These are phyloP conservation scores for Saitozyma podzolica DNA, from an alignment of 768 basidiomycete genomes.

Conservation along the genomic window DNA sequence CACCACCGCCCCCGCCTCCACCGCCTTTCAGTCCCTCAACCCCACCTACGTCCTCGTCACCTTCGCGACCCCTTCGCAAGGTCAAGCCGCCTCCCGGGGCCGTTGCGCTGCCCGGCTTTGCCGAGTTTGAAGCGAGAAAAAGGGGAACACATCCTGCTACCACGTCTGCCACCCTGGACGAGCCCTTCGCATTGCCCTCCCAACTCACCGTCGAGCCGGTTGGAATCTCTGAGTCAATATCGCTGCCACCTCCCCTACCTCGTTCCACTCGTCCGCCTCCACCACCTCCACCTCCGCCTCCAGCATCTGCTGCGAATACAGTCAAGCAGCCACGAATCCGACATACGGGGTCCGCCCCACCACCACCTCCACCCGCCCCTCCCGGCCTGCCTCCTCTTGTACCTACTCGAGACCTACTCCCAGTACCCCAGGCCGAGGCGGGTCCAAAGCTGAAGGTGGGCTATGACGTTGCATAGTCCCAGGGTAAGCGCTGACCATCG, in stretches of 20 bases:
- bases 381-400: constrained; percentile 22
- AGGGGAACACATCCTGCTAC: too few species aligned
- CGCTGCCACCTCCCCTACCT: background rate
- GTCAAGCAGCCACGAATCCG: too few species aligned
- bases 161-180: too few species aligned
- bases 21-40: constrained; percentile 3
- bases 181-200: too few species aligned
- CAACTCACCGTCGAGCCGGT: too few species aligned
- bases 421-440: constrained; percentile 23
- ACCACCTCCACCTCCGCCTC: constrained; percentile 13
- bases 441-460: constrained; percentile 34
- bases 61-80: background rate
- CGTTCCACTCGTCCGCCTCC: constrained; percentile 6
- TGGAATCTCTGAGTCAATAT: too few species aligned
- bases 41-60: constrained; percentile 1
- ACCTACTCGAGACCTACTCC: constrained; percentile 5
- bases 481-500: background rate
- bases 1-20: constrained; percentile 10
- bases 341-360: constrained; percentile 5
- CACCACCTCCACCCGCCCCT: constrained; percentile 40
- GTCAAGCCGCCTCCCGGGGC: too few species aligned
- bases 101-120: too few species aligned
- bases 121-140: too few species aligned
- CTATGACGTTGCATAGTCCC: background rate
- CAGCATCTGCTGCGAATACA: constrained; percentile 2